Evolutionary conservation across 2,329 filamentous ascomycete species (phyloP).

Genomic region (Akanthomyces lecanii): DNA sequence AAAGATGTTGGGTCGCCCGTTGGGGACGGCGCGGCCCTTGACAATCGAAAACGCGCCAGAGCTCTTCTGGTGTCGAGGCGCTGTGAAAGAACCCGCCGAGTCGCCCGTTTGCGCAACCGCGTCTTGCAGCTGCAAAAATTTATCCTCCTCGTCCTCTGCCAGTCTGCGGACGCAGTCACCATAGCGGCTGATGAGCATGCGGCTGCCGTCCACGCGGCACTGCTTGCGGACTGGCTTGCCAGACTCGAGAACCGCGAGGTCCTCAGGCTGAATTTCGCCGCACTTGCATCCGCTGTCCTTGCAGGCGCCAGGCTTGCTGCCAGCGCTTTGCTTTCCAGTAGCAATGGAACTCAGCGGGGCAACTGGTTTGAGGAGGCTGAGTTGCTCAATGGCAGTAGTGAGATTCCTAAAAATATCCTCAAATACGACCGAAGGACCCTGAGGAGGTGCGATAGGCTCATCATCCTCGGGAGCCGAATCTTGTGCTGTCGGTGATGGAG

Average conservation of each 20-base stretch:
- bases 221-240: constrained; percentile 59
- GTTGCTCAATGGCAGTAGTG: constrained; percentile 30
- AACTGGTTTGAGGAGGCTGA: constrained; percentile 36
- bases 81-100: constrained; percentile 53
- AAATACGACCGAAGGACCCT: constrained; percentile 33
- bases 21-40: constrained; percentile 61
- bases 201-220: constrained; percentile 53
- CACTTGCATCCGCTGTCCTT: constrained; percentile 37
- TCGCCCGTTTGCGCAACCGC: constrained; percentile 47
- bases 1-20: constrained; percentile 59
- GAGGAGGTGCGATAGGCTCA: constrained; percentile 24
- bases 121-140: constrained; percentile 65
- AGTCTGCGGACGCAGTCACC: constrained; percentile 74
- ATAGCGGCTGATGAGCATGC: constrained; percentile 70
- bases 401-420: constrained; percentile 31
- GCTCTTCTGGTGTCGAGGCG: constrained; percentile 49
- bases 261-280: constrained; percentile 42
- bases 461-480: constrained; percentile 15
- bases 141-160: constrained; percentile 62
- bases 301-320: constrained; percentile 28
- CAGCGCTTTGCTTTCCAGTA: constrained; percentile 1
- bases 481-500: not conserved
- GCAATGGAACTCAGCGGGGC: constrained; percentile 19
- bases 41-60: constrained; percentile 58
- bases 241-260: constrained; percentile 50